Conservation (phyloP, 83 land plant genomes). For the Larix sibirica region DNA sequence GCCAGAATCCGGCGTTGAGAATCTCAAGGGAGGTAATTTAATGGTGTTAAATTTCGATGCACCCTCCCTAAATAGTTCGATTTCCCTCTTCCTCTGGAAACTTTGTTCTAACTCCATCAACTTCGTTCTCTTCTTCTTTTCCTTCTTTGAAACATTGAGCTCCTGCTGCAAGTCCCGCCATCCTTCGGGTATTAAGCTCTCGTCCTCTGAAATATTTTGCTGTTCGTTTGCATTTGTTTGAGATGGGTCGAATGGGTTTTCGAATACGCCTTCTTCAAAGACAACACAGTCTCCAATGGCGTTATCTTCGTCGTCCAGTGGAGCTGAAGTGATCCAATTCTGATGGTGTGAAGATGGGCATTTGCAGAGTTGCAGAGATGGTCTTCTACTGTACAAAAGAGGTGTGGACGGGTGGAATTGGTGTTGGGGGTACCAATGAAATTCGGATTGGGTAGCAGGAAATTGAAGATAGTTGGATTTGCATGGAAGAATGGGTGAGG, state of each 20-base stretch:
- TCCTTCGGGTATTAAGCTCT: conserved; percentile 57
- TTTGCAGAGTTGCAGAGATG: no score
- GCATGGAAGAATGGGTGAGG: no score
- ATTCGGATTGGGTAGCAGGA: no score
- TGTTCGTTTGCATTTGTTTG: background rate
- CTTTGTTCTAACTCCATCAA: conserved; percentile 36
- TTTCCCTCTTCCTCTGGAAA: conserved; percentile 36
- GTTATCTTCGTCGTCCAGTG: conserved; percentile 21
- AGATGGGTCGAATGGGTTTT: conserved; percentile 28
- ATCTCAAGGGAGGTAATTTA: conserved; percentile 46
- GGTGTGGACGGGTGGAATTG: no score
- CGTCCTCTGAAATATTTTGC: conserved; percentile 12
- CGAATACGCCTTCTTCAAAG: conserved; percentile 71
- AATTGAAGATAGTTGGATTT: no score
- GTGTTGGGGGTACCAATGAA: no score
- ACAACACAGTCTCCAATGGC: conserved; percentile 68
- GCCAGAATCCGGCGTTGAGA: conserved; percentile 28
- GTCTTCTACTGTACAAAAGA: no score
- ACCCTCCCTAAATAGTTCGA: conserved; percentile 26
- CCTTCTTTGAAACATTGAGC: conserved; percentile 65
- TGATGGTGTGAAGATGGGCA: no score
- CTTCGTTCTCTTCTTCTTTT: conserved; percentile 50
- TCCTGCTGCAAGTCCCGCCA: conserved; percentile 50
- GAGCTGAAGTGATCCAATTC: no score
- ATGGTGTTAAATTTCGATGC: conserved; percentile 20